These are phyloP conservation scores for Didymella keratinophila DNA, from an alignment of 2,329 filamentous ascomycete genomes.

Conservation along the genomic window DNA sequence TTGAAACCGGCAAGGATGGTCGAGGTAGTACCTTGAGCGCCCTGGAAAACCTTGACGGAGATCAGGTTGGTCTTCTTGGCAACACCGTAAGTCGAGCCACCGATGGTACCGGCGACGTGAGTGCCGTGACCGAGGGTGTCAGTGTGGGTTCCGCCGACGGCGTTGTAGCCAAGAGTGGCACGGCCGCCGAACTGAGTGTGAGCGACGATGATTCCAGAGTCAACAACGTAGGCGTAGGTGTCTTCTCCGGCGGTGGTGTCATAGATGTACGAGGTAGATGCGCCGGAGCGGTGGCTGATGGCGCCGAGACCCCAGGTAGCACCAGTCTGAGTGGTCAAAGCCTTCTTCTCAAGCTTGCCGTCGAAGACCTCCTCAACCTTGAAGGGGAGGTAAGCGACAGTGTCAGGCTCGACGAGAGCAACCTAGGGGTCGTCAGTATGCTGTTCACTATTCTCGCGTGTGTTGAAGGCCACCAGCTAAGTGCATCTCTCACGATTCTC, in stretches of 20 bases:
- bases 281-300: constrained; percentile 25
- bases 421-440: constrained; percentile 16
- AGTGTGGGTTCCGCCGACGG: constrained; percentile 16
- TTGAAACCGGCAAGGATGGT: constrained; percentile 31
- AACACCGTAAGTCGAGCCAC: constrained; percentile 29
- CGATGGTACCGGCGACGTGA: constrained; percentile 30
- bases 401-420: constrained; percentile 28
- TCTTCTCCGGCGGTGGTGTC: constrained; percentile 25
- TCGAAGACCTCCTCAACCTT: constrained; percentile 21
- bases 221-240: constrained; percentile 66
- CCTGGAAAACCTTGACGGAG: constrained; percentile 40
- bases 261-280: constrained; percentile 29
- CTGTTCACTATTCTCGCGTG: not conserved
- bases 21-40: constrained; percentile 11
- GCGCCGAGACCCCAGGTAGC: constrained; percentile 36
- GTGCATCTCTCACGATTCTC: not conserved
- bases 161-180: constrained; percentile 29
- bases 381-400: constrained; percentile 22
- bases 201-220: constrained; percentile 64
- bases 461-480: not conserved
- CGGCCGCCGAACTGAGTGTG: constrained; percentile 53
- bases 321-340: constrained; percentile 28
- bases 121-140: constrained; percentile 38
- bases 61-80: constrained; percentile 36
- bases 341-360: constrained; percentile 22